Evolutionary conservation across 2,329 filamentous ascomycete genomes (phyloP).

Genomic region (Blumeriella jaapii): DNA sequence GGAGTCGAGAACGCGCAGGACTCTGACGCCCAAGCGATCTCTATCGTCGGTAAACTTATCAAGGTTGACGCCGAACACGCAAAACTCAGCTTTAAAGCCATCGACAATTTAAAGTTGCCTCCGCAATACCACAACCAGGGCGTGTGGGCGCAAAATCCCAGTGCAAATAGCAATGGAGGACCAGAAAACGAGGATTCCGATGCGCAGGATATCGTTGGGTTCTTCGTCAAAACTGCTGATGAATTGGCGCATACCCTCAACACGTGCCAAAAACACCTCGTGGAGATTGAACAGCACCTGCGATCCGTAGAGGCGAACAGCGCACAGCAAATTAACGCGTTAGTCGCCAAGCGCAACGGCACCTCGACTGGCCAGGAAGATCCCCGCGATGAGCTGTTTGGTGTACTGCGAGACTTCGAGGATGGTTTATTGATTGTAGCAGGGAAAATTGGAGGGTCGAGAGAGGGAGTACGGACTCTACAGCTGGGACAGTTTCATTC

Average conservation of each 20-base stretch:
- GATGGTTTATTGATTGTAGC: constrained; percentile 52
- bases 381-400: constrained; percentile 40
- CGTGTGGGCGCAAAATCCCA: constrained; percentile 33
- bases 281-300: constrained; percentile 54
- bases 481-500: constrained; percentile 33
- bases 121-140: constrained; percentile 35
- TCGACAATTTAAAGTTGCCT: constrained; percentile 65
- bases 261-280: constrained; percentile 45
- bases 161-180: constrained; percentile 29
- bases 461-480: constrained; percentile 49
- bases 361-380: constrained; percentile 31
- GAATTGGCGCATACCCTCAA: constrained; percentile 48
- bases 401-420: constrained; percentile 53
- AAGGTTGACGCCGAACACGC: constrained; percentile 60
- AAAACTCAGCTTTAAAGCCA: constrained; percentile 58
- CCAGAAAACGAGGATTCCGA: constrained; percentile 34
- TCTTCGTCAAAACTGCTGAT: constrained; percentile 51
- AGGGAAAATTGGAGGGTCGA: constrained; percentile 43
- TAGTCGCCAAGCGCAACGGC: constrained; percentile 32
- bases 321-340: constrained; percentile 47
- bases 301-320: constrained; percentile 50
- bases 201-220: constrained; percentile 48
- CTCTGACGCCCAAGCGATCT: constrained; percentile 49
- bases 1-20: constrained; percentile 51
- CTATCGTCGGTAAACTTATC: constrained; percentile 42